Evolutionary conservation across 208 protist species (phyloP), one percentile per base, ranked within the genome.

Genomic region (Endotrypanum monterogeii): DNA sequence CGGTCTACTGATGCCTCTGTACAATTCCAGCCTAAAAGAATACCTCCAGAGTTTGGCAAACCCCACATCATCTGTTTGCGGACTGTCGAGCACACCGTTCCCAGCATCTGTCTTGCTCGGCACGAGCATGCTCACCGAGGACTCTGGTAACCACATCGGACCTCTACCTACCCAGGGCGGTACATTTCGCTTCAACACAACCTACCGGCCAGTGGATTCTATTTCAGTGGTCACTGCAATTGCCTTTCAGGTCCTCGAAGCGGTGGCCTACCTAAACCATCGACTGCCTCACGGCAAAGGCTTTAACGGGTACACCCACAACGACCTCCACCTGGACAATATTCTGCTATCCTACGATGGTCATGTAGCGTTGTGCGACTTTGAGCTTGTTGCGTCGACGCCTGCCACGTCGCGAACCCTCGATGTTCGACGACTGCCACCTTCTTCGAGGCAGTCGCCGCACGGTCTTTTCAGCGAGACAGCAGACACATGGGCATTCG

Each of bases 291-390:
- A 96, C 72, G 71, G 72, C 25, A 52, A 71, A 37, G 50, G 67
- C n/a, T 89, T 61, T 71, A 71, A 46, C 12, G 92, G 89, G 51
- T 96, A 86, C 76, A 87, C 82, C 2, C 92, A 96, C 80, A 94
- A 96, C 67, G 92, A 96, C 78, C 79, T 96, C 46, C 89, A 95
- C 63, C 76, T 95, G 3, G 90, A 87, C 71, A 96, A 96, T 68
- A 76, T 96, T 4, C 83, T 96, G 39, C 37, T 95, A 32, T 78
- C 73, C 32, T 50, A 67, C 51, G 58, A 73, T 35, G 89, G 89
- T 46, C 54, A 80, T 32, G 82, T 94, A 5, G 88, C 84, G 0
- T 74, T 96, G 28, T 94, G 92, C 74, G 92, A 96, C 79, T 96
- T 96, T 85, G 89, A 96, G 71, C 83, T 96, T 28, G 90, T 96